These are phyloP conservation scores for Hibiscus syriacus DNA, from an alignment of 345 rosid species.

Conservation along the genomic window DNA sequence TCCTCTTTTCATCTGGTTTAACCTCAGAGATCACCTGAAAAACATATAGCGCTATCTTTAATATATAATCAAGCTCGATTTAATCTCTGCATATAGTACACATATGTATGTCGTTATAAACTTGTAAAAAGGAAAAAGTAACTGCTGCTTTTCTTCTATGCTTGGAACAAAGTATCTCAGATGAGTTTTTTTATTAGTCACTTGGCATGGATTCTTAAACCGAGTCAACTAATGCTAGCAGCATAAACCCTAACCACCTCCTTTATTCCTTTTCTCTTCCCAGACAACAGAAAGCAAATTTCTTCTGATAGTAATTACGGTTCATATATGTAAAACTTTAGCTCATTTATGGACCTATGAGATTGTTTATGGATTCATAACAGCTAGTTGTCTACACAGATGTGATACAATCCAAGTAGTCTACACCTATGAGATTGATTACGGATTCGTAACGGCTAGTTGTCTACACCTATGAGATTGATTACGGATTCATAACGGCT, in stretches of 20 bases:
- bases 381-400: too few species aligned
- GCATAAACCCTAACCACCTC: neutral
- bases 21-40: conserved; percentile 72
- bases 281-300: neutral
- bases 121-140: neutral
- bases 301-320: neutral
- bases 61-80: neutral
- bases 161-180: neutral
- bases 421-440: too few species aligned
- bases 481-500: neutral
- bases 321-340: neutral
- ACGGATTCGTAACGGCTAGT: too few species aligned
- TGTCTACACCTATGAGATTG: neutral
- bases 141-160: neutral
- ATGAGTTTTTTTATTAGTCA: neutral
- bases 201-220: neutral
- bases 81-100: neutral
- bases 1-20: conserved; percentile 76
- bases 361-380: too few species aligned
- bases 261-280: neutral
- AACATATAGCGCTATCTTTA: conserved; percentile 3
- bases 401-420: too few species aligned
- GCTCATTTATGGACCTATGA: neutral
- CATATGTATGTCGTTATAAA: neutral
- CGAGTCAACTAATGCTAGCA: neutral